Percentiles rank a stretch among this genome's conserved stretches.
phyloP scores from a whole-genome alignment of 2,329 filamentous ascomycete species.

The Akanthomyces dipterigenus region DNA sequence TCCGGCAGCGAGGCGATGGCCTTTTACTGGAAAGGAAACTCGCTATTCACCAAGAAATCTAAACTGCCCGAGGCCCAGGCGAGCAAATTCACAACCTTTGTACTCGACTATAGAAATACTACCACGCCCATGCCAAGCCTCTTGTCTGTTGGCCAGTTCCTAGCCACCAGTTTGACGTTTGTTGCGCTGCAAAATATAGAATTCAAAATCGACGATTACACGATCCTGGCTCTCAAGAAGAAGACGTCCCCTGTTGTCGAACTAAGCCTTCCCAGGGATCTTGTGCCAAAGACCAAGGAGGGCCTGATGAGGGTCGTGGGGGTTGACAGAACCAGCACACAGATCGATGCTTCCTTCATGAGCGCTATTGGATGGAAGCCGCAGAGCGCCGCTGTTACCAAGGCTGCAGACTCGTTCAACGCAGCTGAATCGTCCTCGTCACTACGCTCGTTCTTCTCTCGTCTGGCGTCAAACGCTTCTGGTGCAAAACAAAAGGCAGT shows the following conservation, averaged over 20 bases:
- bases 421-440: conserved; percentile 53
- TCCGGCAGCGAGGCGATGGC: conserved; percentile 92
- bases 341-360: conserved; percentile 89
- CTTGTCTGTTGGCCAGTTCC: conserved; percentile 80
- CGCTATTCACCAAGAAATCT: conserved; percentile 83
- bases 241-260: conserved; percentile 73
- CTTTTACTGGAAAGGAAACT: conserved; percentile 99
- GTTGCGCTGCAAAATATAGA: conserved; percentile 84
- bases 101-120: conserved; percentile 86
- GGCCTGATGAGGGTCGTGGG: conserved; percentile 78
- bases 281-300: conserved; percentile 78
- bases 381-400: conserved; percentile 33
- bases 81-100: conserved; percentile 76
- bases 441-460: conserved; percentile 72
- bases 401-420: conserved; percentile 43
- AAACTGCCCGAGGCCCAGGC: conserved; percentile 61
- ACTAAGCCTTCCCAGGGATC: conserved; percentile 66
- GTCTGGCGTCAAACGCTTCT: conserved; percentile 55
- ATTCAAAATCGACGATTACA: conserved; percentile 83
- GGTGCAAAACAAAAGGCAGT: conserved; percentile 50
- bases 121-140: conserved; percentile 83
- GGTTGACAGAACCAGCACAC: conserved; percentile 80
- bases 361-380: conserved; percentile 81
- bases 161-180: conserved; percentile 93
- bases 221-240: conserved; percentile 71